Base-by-base conservation (phyloP, 1,139 yeast species). In the Arxiozyma bovina region DNA sequence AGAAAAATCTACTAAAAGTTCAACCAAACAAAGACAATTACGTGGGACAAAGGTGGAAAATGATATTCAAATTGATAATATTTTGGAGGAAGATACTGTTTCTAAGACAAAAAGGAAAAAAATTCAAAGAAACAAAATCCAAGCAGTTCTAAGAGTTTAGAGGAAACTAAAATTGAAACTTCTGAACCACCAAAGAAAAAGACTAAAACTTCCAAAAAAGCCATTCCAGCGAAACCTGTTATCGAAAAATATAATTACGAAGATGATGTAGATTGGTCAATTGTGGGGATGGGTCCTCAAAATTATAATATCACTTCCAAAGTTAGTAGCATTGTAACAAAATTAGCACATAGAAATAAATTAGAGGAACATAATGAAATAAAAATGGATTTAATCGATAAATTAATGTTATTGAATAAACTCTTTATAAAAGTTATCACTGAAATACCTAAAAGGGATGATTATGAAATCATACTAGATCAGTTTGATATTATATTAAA, bases 231-330 rank as follows among this genome's bases (percentile, higher is more conserved):
- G 23, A 53, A 51, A 46, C 59, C 58, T 4, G 54, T 53, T 38
- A 42, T 56, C 18, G 58, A 51, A 11, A 57, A 52, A 48, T 68
- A 65, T 53, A 57, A 61, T 43, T 68, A 63, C 50, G 69, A 66
- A 15, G 68, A 66, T 52, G 71, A 68, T 55, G 69, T 61, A 48
- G 65, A 67, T 56, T 66, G 70, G 70, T 51, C 57, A 21, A 53
- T 64, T 9, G 67, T 67, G 3, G 71, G 71, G 1, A 50, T 64
- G 55, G 71, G 71, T 4, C 68, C 70, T 7, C 71, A 68, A 55
- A 68, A 68, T 53, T 50, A 59, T n/a, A 55, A 63, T 3, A 50
- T 66, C 1, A 55, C 59, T 20, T 48, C 59, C 9, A 34, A 54
- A 22, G 50, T 57, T 2, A 65, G 63, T 54, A 55, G 67, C 1